phyloP scores from a whole-genome alignment of 441 rosid genomes.

The Isatis lusitanica region DNA sequence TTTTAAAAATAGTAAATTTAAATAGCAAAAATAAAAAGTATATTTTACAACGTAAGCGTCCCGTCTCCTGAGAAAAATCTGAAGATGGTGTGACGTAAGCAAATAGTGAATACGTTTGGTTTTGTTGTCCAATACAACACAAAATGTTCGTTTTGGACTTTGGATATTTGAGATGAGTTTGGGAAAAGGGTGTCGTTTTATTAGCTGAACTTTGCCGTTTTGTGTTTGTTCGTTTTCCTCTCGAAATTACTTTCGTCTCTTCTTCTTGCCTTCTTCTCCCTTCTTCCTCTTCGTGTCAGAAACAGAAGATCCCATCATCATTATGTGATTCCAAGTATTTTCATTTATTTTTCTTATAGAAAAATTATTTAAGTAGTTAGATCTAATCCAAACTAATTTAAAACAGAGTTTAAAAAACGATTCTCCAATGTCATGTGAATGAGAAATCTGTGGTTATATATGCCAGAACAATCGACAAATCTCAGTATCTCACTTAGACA shows the following conservation, averaged over 20 bases:
- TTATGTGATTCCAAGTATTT: not conserved
- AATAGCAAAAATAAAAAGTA: not conserved
- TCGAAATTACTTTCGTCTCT: constrained; percentile 24
- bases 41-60: not conserved
- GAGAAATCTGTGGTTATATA: not conserved
- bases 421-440: not conserved
- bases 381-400: not conserved
- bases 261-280: constrained; percentile 31
- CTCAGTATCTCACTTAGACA: not conserved
- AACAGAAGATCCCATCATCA: constrained; percentile 31
- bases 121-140: constrained; percentile 3
- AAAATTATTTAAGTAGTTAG: not conserved
- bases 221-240: constrained; percentile 27
- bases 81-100: constrained; percentile 21
- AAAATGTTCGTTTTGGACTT: not conserved
- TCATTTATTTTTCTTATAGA: not conserved
- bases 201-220: constrained; percentile 34
- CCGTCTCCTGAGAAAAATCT: not conserved
- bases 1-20: not conserved
- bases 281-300: constrained; percentile 32
- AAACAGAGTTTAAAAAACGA: not conserved
- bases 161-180: constrained; percentile 27
- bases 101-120: constrained; percentile 13
- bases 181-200: constrained; percentile 31
- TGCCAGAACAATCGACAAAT: not conserved